Evolutionary conservation across 2,329 filamentous ascomycete genomes (phyloP).

Genomic region (Pseudopithomyces maydicus): DNA sequence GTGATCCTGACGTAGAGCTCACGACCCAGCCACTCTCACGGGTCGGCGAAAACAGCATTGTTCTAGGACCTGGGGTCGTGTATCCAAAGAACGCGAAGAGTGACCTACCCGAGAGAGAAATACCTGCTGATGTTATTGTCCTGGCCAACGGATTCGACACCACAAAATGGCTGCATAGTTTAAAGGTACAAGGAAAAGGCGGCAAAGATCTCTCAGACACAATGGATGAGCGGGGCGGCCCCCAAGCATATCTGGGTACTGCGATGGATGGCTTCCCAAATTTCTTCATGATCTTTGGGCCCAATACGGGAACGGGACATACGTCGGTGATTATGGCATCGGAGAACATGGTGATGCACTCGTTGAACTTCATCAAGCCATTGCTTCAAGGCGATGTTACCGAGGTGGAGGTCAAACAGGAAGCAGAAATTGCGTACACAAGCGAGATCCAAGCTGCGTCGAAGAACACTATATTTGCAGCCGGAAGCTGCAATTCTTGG

Average conservation of each 20-base stretch:
- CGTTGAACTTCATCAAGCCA: conserved; percentile 62
- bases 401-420: conserved; percentile 87
- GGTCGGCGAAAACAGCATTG: conserved; percentile 56
- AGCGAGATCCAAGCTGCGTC: conserved; percentile 47
- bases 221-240: conserved; percentile 64
- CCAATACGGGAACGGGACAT: conserved; percentile 68
- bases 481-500: conserved; percentile 61
- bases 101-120: conserved; percentile 42
- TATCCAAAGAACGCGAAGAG: conserved; percentile 50
- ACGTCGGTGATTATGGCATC: conserved; percentile 63
- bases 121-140: conserved; percentile 65
- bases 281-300: conserved; percentile 67
- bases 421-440: conserved; percentile 67
- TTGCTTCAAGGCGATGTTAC: conserved; percentile 87
- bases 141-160: conserved; percentile 67
- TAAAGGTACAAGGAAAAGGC: conserved; percentile 58
- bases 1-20: conserved; percentile 59
- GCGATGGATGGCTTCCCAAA: conserved; percentile 67
- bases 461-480: conserved; percentile 60
- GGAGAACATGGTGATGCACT: conserved; percentile 67
- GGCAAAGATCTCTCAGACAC: conserved; percentile 59
- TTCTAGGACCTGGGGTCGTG: conserved; percentile 55
- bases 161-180: conserved; percentile 58
- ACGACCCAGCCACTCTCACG: conserved; percentile 57
- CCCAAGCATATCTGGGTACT: conserved; percentile 65